phyloP scores from a whole-genome alignment of 345 rosid species.

The Brassica nigra region DNA sequence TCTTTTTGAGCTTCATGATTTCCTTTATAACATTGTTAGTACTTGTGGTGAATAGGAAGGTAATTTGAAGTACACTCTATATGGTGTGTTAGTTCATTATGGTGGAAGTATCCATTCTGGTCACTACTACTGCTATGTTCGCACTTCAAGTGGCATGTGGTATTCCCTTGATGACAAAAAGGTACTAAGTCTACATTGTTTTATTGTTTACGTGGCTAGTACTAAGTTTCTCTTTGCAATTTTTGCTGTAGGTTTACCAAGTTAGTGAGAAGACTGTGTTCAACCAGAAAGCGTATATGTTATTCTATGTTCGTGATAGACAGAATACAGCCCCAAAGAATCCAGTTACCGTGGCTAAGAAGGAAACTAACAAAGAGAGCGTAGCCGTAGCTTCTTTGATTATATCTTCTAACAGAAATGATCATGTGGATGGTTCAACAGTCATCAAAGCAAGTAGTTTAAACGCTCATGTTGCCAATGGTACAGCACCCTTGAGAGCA shows the following conservation, averaged over 20 bases:
- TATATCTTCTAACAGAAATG: conserved; percentile 30
- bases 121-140: conserved; percentile 87
- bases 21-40: background rate
- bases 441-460: conserved; percentile 30
- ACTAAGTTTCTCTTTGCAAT: conserved; percentile 12
- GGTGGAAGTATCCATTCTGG: conserved; percentile 92
- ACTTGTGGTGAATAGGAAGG: conserved; percentile 65
- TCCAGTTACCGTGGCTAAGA: conserved; percentile 41
- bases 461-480: conserved; percentile 39
- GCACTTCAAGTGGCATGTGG: conserved; percentile 95
- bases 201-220: conserved; percentile 10
- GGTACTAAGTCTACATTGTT: conserved; percentile 46
- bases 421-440: conserved; percentile 39
- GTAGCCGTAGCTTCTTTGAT: conserved; percentile 32
- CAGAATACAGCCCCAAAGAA: conserved; percentile 53
- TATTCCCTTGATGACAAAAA: conserved; percentile 87
- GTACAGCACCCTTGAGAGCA: conserved; percentile 28
- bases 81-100: conserved; percentile 90
- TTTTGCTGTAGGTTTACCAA: conserved; percentile 66
- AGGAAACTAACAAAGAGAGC: conserved; percentile 53
- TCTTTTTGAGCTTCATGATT: conserved; percentile 12
- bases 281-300: conserved; percentile 95
- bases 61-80: conserved; percentile 86
- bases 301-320: conserved; percentile 94
- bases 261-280: conserved; percentile 79